Conservation (phyloP, 2,329 filamentous ascomycete genomes). For the Cercospora canescens region DNA sequence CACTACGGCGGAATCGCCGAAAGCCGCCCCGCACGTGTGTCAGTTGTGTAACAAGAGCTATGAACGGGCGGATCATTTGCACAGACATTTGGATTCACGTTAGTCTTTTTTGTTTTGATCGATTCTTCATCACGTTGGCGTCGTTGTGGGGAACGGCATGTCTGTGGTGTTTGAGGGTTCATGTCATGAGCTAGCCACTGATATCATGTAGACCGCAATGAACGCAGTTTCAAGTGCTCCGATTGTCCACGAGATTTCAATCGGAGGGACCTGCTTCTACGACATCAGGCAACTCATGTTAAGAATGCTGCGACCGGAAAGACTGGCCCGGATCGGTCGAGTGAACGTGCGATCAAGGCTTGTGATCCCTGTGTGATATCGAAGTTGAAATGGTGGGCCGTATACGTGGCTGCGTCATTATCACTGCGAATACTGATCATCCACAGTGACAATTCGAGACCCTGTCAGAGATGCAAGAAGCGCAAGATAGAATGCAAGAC, state of each 20-base stretch:
- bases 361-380: slow-evolving; percentile 36
- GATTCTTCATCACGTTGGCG: neutral
- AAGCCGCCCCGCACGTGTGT: slow-evolving; percentile 20
- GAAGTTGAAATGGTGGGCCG: slow-evolving; percentile 33
- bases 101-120: neutral
- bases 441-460: slow-evolving; percentile 27
- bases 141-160: neutral
- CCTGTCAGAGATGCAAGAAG: slow-evolving; percentile 30
- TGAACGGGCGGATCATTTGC: slow-evolving; percentile 34
- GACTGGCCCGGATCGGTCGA: slow-evolving; percentile 21
- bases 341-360: slow-evolving; percentile 32
- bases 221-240: slow-evolving; percentile 33
- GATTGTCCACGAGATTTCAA: slow-evolving; percentile 36
- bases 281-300: slow-evolving; percentile 33
- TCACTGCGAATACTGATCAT: neutral
- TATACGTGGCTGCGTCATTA: neutral
- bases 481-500: slow-evolving; percentile 13
- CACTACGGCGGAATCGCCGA: neutral
- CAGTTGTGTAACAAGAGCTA: slow-evolving; percentile 34
- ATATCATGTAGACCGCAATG: slow-evolving; percentile 27
- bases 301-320: slow-evolving; percentile 30
- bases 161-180: too few species aligned
- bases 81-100: slow-evolving; percentile 36
- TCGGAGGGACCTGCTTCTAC: slow-evolving; percentile 32
- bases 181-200: neutral